Conservation (phyloP, 768 basidiomycete species). For the Podaxis pistillaris region DNA sequence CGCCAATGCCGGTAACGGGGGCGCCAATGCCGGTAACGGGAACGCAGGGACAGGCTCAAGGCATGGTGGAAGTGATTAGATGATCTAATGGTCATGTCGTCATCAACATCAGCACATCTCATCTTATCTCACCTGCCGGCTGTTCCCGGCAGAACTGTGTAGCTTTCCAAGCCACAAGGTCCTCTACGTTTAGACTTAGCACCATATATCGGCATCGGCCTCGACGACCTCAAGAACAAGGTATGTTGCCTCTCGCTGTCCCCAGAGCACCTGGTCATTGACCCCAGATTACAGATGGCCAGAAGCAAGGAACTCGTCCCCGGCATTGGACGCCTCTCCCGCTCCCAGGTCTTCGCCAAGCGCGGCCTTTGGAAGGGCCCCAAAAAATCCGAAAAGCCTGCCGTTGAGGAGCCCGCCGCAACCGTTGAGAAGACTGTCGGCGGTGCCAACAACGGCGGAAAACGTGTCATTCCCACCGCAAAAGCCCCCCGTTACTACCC, state of each 20-base stretch:
- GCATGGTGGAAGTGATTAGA: not conserved
- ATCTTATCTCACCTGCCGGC: slow-evolving; percentile 30
- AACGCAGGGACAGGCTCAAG: not conserved
- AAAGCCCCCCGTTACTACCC: slow-evolving; percentile 94
- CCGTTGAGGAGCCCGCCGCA: slow-evolving; percentile 55
- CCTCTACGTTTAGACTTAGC: slow-evolving; percentile 28
- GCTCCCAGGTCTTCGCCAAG: slow-evolving; percentile 76
- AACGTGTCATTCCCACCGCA: slow-evolving; percentile 79
- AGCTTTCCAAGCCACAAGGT: slow-evolving; percentile 45
- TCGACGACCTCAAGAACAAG: slow-evolving; percentile 53
- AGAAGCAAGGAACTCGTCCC: slow-evolving; percentile 83
- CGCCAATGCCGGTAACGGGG: not conserved
- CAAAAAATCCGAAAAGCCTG: slow-evolving; percentile 74
- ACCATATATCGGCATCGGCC: slow-evolving; percentile 45
- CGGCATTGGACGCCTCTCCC: slow-evolving; percentile 79
- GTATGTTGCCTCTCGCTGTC: slow-evolving; percentile 28
- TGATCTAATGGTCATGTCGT: not conserved
- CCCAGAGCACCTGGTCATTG: slow-evolving; percentile 14
- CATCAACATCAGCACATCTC: slow-evolving; percentile 18
- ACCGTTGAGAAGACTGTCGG: slow-evolving; percentile 80
- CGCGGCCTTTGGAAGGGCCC: slow-evolving; percentile 83
- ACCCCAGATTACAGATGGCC: slow-evolving; percentile 56
- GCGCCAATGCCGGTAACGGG: not conserved
- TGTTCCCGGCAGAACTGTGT: slow-evolving; percentile 40
- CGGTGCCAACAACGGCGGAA: slow-evolving; percentile 88